Evolutionary conservation across 2,329 filamentous ascomycete genomes (phyloP).

Genomic region (Hysterium pulicare): DNA sequence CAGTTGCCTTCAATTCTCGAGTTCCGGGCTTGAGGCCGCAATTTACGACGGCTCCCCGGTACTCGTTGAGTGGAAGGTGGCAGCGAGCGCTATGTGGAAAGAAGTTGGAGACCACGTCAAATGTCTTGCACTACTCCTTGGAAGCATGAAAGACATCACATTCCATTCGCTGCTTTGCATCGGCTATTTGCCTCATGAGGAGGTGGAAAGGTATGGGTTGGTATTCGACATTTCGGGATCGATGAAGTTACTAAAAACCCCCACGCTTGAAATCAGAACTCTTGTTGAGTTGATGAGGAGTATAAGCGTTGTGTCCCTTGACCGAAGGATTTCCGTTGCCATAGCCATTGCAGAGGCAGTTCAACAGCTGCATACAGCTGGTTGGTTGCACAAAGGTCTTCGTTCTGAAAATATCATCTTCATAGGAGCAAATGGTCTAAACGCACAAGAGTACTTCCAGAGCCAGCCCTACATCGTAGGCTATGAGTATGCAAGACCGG

Average conservation of each 20-base stretch:
- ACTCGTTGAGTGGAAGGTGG: conserved; percentile 2
- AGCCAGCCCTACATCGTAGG: conserved; percentile 1
- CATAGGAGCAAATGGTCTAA: neutral
- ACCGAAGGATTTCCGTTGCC: neutral
- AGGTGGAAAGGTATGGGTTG: neutral
- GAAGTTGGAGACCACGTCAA: neutral
- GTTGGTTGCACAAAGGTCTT: conserved; percentile 4
- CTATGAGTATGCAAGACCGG: conserved; percentile 5
- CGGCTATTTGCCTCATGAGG: neutral
- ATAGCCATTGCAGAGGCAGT: neutral
- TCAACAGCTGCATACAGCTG: conserved; percentile 3
- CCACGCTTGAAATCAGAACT: no score
- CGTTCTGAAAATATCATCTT: conserved; percentile 5
- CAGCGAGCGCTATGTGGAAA: neutral
- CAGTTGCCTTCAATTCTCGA: neutral
- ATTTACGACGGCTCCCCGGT: neutral
- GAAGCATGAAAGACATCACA: neutral
- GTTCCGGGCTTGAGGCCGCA: neutral
- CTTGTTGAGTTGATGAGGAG: no score
- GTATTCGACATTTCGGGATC: conserved; percentile 1
- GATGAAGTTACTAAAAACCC: no score
- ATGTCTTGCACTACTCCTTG: neutral
- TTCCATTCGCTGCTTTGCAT: neutral
- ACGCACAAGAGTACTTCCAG: neutral
- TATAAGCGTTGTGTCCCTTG: no score